These are phyloP conservation scores for Nakazawaea populi DNA, from an alignment of 805 yeast genomes.

Conservation along the genomic window DNA sequence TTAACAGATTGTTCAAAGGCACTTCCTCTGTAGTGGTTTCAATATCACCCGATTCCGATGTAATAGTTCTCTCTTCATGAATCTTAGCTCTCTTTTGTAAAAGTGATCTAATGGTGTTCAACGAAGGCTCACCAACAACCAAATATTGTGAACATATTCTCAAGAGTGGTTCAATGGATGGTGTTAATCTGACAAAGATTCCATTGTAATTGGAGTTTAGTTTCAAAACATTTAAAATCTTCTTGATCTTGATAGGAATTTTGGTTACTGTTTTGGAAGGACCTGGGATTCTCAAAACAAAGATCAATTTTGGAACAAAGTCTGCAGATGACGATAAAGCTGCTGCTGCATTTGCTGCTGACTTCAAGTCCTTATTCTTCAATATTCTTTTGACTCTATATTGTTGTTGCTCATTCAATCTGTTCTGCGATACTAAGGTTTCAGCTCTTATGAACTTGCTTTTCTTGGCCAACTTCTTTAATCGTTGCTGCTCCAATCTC, in stretches of 20 bases:
- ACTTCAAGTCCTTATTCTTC: constrained; percentile 18
- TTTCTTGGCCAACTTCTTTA: constrained; percentile 35
- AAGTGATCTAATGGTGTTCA: constrained; percentile 63
- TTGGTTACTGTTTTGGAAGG: constrained; percentile 46
- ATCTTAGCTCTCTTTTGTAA: constrained; percentile 74
- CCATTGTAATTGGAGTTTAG: constrained; percentile 58
- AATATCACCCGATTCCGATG: constrained; percentile 14
- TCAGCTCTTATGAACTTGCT: constrained; percentile 69
- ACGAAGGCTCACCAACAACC: constrained; percentile 70
- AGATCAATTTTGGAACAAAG: constrained; percentile 41
- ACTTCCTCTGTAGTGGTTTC: constrained; percentile 27
- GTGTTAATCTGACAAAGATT: constrained; percentile 62
- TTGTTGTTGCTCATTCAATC: constrained; percentile 60
- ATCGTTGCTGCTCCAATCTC: constrained; percentile 39
- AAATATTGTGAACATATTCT: constrained; percentile 68
- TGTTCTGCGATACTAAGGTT: constrained; percentile 58
- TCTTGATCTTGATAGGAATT: constrained; percentile 59
- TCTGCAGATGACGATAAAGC: background rate
- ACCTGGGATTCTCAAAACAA: constrained; percentile 63
- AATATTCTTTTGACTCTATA: constrained; percentile 59
- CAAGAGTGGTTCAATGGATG: constrained; percentile 54
- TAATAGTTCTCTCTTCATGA: constrained; percentile 24
- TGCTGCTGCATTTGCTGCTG: background rate
- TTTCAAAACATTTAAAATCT: constrained; percentile 56
- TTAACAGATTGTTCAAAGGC: constrained; percentile 62